Percentiles rank a stretch among this genome's conserved stretches.
Evolutionary conservation across 2,329 filamentous ascomycete genomes (phyloP).

Genomic region (Scedosporium apiospermum): DNA sequence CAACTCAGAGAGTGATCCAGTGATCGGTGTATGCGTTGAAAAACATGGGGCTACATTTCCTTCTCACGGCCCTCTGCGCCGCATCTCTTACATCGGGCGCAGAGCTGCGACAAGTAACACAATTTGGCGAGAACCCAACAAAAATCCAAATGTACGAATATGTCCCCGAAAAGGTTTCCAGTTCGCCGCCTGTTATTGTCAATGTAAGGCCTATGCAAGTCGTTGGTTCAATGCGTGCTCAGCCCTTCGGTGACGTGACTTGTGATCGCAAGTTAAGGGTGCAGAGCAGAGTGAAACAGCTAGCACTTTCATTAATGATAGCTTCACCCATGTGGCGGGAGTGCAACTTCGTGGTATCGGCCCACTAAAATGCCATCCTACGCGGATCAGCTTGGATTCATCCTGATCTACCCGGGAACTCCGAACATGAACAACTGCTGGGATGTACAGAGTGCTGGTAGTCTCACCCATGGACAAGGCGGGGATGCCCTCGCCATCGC

Average conservation of each 20-base stretch:
- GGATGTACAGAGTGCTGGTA: conserved; percentile 41
- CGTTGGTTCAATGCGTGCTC: background rate
- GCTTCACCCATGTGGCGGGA: conserved; percentile 30
- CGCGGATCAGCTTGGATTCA: conserved; percentile 29
- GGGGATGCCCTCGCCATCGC: conserved; percentile 46
- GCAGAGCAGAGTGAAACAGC: background rate
- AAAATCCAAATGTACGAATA: conserved; percentile 17
- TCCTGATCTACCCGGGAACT: conserved; percentile 45
- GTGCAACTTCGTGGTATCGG: conserved; percentile 35
- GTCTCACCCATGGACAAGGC: conserved; percentile 46
- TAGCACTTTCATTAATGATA: background rate
- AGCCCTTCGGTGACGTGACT: too few species aligned
- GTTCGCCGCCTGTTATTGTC: conserved; percentile 37
- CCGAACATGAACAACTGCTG: conserved; percentile 42
- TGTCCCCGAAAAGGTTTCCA: conserved; percentile 23
- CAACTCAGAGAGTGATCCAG: too few species aligned
- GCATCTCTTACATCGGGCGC: conserved; percentile 10
- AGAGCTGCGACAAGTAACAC: conserved; percentile 25
- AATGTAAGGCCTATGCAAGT: background rate
- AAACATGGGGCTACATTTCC: background rate
- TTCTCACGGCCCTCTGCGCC: background rate
- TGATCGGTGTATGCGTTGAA: too few species aligned
- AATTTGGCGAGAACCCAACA: conserved; percentile 25
- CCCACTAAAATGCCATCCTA: conserved; percentile 35
- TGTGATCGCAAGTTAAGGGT: background rate